These are phyloP conservation scores for Vigna unguiculata DNA, from an alignment of 306 rosid genomes.

Conservation along the genomic window DNA sequence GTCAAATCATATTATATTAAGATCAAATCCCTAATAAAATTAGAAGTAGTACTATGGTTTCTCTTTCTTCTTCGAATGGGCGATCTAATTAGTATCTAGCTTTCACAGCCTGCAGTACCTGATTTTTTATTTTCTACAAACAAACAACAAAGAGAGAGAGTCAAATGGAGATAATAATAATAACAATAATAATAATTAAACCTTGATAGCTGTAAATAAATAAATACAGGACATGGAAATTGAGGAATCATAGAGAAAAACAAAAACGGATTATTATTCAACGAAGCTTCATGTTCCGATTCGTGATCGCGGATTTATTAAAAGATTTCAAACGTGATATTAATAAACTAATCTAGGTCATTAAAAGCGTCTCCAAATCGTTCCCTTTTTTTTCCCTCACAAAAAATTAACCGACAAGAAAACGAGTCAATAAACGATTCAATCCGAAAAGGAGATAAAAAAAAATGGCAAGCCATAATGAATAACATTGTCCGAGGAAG, in stretches of 20 bases:
- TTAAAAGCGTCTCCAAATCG: constrained; percentile 48
- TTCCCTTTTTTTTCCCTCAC: constrained; percentile 6
- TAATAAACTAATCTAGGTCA: constrained; percentile 49
- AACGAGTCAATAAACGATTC: constrained; percentile 19
- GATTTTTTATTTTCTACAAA: constrained; percentile 43
- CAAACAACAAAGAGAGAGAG: constrained; percentile 10
- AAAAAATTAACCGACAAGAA: constrained; percentile 45
- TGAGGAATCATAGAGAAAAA: constrained; percentile 39
- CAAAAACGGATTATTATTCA: constrained; percentile 46
- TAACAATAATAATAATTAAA: background rate
- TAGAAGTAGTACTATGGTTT: background rate
- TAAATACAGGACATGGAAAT: constrained; percentile 52
- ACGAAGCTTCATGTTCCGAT: constrained; percentile 52
- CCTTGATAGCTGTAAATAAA: constrained; percentile 34
- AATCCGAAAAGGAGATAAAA: background rate
- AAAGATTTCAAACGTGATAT: constrained; percentile 10
- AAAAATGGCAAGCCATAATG: background rate
- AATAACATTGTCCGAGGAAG: background rate
- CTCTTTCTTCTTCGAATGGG: constrained; percentile 28
- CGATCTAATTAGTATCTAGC: constrained; percentile 41
- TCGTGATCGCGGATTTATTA: constrained; percentile 44
- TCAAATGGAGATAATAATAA: constrained; percentile 27
- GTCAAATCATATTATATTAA: constrained; percentile 33
- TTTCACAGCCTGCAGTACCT: constrained; percentile 26
- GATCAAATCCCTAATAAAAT: constrained; percentile 24